Evolutionary conservation across 164 flowering plant genomes (phyloP).

Genomic region (Liriodendron chinense): DNA sequence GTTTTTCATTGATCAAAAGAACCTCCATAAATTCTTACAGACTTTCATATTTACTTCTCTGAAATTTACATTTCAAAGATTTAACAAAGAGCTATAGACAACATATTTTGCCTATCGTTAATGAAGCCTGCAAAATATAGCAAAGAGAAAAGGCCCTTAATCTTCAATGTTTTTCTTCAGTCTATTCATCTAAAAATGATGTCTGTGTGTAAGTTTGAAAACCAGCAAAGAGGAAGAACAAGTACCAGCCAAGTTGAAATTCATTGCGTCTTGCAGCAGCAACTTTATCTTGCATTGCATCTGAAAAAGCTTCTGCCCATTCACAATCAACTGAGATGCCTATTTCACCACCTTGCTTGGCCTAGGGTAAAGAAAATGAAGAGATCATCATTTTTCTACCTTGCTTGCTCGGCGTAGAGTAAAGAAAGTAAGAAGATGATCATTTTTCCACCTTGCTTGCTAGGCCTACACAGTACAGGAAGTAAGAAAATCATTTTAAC

Average conservation of each 20-base stretch:
- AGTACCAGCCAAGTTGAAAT: slow-evolving; percentile 91
- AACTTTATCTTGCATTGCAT: slow-evolving; percentile 53
- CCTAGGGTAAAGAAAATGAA: slow-evolving; percentile 26
- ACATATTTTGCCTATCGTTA: no score
- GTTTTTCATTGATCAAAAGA: not conserved
- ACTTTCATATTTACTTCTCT: no score
- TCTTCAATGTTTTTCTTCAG: no score
- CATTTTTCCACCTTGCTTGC: not conserved
- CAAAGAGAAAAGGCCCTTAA: not conserved
- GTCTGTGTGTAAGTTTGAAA: no score
- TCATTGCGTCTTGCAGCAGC: slow-evolving; percentile 83
- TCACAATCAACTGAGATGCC: slow-evolving; percentile 84
- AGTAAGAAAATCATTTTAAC: not conserved
- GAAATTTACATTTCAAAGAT: no score
- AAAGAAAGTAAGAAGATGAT: not conserved
- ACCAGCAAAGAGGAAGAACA: not conserved
- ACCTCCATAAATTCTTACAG: not conserved
- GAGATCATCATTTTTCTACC: not conserved
- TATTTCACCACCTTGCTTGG: slow-evolving; percentile 75
- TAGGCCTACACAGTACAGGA: not conserved
- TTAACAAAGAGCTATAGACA: not conserved
- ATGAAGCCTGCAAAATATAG: not conserved
- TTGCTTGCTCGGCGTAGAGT: not conserved
- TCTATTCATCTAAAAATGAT: no score
- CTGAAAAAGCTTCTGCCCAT: slow-evolving; percentile 90